These are phyloP conservation scores for Podaxis pistillaris DNA, from an alignment of 768 basidiomycete genomes.

Conservation along the genomic window DNA sequence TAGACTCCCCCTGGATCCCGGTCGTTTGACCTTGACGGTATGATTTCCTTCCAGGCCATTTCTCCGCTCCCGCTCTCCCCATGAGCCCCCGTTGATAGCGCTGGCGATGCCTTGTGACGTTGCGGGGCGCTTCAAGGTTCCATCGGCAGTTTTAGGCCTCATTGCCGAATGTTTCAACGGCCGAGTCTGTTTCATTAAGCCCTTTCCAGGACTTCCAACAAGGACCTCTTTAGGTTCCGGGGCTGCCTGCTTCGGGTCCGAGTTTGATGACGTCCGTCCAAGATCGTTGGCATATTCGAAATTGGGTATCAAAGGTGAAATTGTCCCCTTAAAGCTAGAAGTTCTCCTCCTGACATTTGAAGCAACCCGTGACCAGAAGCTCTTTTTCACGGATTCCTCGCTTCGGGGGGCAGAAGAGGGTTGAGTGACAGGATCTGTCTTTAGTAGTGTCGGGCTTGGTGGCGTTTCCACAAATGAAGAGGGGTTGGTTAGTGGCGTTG, in stretches of 20 bases:
- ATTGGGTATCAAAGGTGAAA: not conserved
- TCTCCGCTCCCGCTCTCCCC: not conserved
- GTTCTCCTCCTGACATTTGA: slow-evolving; percentile 1
- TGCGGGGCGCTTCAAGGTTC: not conserved
- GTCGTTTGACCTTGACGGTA: not conserved
- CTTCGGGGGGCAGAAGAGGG: not conserved
- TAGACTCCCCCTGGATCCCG: not conserved
- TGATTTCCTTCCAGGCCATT: not conserved
- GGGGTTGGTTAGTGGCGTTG: slow-evolving; percentile 3
- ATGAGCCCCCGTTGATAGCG: not conserved
- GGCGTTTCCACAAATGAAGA: not conserved
- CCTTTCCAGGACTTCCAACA: not conserved
- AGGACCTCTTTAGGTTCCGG: not conserved
- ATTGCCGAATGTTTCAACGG: not conserved
- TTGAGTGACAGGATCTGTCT: not conserved
- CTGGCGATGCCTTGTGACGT: not conserved
- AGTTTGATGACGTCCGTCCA: not conserved
- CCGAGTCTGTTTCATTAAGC: not conserved
- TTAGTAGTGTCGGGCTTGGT: not conserved
- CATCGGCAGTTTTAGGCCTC: not conserved
- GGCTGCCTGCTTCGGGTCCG: not conserved
- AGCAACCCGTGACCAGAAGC: slow-evolving; percentile 8
- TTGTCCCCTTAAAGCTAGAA: not conserved
- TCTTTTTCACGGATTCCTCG: not conserved
- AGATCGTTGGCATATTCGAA: not conserved